phyloP scores from a whole-genome alignment of 345 rosid genomes.

The Anastatica hierochuntica region DNA sequence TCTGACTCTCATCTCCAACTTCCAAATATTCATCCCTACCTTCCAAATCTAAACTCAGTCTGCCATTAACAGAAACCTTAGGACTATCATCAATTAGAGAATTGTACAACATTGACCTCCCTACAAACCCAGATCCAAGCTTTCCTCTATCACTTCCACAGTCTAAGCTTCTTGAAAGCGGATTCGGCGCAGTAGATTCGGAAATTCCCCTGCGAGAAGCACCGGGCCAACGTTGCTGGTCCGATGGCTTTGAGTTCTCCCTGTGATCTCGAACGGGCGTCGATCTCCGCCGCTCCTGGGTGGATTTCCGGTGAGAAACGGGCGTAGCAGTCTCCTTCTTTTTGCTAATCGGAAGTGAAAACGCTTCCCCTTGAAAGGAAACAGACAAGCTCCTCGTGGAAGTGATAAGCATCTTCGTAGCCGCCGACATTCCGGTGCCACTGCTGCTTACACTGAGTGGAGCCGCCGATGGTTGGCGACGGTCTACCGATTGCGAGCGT shows the following conservation, averaged over 20 bases:
- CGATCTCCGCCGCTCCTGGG: constrained; percentile 67
- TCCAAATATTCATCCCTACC: constrained; percentile 28
- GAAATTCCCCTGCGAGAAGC: constrained; percentile 28
- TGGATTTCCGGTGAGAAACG: constrained; percentile 43
- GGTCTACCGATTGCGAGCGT: constrained; percentile 79
- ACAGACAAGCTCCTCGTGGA: constrained; percentile 88
- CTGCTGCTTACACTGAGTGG: constrained; percentile 30
- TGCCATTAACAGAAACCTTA: constrained; percentile 34
- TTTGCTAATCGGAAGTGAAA: constrained; percentile 61
- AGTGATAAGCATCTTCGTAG: constrained; percentile 60
- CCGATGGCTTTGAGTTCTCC: constrained; percentile 54
- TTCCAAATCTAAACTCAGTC: constrained; percentile 45
- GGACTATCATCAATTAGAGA: no score
- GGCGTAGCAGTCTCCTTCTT: constrained; percentile 57
- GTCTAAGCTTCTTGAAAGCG: constrained; percentile 70
- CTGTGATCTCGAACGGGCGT: constrained; percentile 38
- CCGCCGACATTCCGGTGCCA: constrained; percentile 36
- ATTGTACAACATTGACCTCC: constrained; percentile 53
- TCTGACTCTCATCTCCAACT: constrained; percentile 26
- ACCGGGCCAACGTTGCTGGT: constrained; percentile 71
- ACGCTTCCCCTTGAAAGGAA: constrained; percentile 91
- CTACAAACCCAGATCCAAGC: constrained; percentile 52
- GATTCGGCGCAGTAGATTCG: constrained; percentile 27
- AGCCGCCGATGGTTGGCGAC: constrained; percentile 50
- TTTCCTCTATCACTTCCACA: constrained; percentile 47